These are phyloP conservation scores for Cladosporium sp. DNA, from an alignment of 2,329 filamentous ascomycete genomes.

Conservation along the genomic window DNA sequence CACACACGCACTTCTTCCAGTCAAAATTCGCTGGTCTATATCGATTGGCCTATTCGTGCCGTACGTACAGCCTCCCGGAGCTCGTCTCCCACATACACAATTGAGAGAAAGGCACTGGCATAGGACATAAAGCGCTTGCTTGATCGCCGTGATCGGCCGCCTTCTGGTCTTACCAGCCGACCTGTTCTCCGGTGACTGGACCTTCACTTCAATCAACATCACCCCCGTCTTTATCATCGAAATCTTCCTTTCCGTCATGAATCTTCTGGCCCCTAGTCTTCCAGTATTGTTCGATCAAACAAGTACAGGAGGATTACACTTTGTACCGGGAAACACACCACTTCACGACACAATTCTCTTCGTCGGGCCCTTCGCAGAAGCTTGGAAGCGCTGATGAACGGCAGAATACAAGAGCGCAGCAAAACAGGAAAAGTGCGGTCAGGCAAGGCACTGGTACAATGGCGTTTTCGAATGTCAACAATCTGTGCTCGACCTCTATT, in stretches of 20 bases:
- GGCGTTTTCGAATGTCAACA: not conserved
- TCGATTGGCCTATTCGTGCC: constrained; percentile 19
- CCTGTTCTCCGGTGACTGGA: constrained; percentile 68
- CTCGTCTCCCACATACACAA: not conserved
- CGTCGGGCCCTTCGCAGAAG: not conserved
- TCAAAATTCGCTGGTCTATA: constrained; percentile 17
- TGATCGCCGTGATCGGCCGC: constrained; percentile 21
- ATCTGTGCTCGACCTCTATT: not conserved
- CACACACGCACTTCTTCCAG: not conserved
- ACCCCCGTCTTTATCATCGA: constrained; percentile 45
- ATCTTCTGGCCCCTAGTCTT: constrained; percentile 36
- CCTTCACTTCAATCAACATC: constrained; percentile 52
- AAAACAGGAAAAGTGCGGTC: not conserved
- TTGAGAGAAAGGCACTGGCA: not conserved
- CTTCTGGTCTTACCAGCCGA: constrained; percentile 82
- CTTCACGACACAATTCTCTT: not conserved
- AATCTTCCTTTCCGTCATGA: constrained; percentile 31
- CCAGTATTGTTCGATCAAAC: constrained; percentile 33
- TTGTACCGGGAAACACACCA: constrained; percentile 14
- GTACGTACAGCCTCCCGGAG: constrained; percentile 1
- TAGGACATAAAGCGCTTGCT: not conserved
- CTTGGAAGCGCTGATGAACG: not conserved
- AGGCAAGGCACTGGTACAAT: not conserved
- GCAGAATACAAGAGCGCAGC: not conserved
- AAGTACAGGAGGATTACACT: constrained; percentile 18